These are phyloP conservation scores for Neocallimastix lanati DNA, from an alignment of 192 early-diverging fungal genomes.

Conservation along the genomic window DNA sequence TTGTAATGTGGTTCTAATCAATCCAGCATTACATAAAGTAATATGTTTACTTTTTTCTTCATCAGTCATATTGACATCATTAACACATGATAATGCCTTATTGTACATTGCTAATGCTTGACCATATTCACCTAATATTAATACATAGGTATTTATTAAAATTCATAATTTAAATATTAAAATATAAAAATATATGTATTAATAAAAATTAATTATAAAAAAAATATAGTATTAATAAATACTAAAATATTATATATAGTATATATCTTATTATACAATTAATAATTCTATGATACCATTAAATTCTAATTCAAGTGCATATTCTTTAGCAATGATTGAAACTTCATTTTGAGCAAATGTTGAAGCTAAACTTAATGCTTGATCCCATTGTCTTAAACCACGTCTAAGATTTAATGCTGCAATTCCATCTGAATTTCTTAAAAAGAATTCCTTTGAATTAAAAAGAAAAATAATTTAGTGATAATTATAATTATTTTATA, in stretches of 20 bases:
- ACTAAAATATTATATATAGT: too few relatives aligned
- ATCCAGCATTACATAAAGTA: constrained; percentile 15
- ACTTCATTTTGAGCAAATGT: constrained; percentile 20
- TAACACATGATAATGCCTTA: constrained; percentile 10
- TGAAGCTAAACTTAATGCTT: constrained; percentile 19
- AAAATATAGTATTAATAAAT: too few relatives aligned
- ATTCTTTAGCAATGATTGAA: constrained; percentile 24
- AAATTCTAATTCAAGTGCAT: constrained; percentile 24
- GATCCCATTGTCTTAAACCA: constrained; percentile 28
- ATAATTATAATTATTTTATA: too few relatives aligned
- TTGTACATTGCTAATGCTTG: constrained; percentile 31
- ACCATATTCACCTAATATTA: constrained; percentile 5
- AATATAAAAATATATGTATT: too few relatives aligned
- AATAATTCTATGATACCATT: constrained; percentile 3
- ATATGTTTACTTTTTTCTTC: constrained; percentile 12
- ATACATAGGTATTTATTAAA: too few relatives aligned
- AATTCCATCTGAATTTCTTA: constrained; percentile 16
- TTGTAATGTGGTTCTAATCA: constrained; percentile 23
- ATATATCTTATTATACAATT: too few relatives aligned
- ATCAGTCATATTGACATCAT: constrained; percentile 7
- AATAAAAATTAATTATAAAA: too few relatives aligned
- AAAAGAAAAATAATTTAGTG: too few relatives aligned
- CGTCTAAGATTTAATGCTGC: constrained; percentile 21
- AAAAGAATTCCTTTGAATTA: constrained; percentile 24
- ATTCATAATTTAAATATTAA: too few relatives aligned